phyloP scores from a whole-genome alignment of 345 rosid genomes.

The Raphanus sativus region DNA sequence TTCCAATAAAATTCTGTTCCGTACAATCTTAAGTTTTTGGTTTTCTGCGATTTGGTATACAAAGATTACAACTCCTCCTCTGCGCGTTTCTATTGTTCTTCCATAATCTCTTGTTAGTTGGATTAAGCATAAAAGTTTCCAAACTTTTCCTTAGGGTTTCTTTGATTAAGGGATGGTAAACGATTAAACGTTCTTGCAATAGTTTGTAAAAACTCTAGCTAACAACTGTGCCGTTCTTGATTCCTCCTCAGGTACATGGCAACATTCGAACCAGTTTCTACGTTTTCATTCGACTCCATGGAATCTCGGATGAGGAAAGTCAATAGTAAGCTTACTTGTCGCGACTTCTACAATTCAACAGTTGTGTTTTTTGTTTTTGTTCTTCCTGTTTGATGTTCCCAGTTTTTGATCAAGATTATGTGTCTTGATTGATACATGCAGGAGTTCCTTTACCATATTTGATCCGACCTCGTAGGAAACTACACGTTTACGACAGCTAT shows the following conservation, averaged over 20 bases:
- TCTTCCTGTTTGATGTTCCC: neutral
- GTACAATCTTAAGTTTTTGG: neutral
- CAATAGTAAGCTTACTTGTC: neutral
- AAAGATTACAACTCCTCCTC: neutral
- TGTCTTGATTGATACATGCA: neutral
- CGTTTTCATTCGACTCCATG: neutral
- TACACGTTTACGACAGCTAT: neutral
- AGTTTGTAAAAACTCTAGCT: neutral
- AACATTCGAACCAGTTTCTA: neutral
- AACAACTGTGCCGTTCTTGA: neutral
- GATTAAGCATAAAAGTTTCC: neutral
- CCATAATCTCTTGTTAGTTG: neutral
- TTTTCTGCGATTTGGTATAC: neutral
- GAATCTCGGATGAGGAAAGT: conserved; percentile 14
- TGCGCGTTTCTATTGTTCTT: neutral
- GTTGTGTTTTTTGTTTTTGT: neutral
- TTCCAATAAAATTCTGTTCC: neutral
- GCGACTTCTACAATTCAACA: neutral
- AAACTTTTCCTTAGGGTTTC: neutral
- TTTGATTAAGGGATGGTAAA: neutral
- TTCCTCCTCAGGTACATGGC: conserved; percentile 10
- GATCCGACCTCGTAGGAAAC: conserved; percentile 20
- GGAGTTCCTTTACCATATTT: conserved; percentile 33
- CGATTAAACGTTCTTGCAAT: neutral
- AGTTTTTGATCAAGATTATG: neutral